Conservation (phyloP, 2,329 filamentous ascomycete species). For the Hypoxylon sp. region DNA sequence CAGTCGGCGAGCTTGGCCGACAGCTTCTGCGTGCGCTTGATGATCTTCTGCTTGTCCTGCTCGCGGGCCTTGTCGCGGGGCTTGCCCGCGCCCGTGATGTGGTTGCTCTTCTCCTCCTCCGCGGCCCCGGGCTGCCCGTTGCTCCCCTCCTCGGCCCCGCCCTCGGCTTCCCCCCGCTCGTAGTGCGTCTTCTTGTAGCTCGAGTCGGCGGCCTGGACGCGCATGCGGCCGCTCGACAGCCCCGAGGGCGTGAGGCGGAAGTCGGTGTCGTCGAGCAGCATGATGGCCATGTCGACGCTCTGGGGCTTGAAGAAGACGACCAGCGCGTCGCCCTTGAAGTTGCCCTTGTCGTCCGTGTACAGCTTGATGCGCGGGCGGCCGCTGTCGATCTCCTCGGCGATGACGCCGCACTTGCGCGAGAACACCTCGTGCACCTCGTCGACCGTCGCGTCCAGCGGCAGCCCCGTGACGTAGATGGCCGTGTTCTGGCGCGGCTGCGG, state of each 20-base stretch:
- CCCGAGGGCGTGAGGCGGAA: slow-evolving; percentile 74
- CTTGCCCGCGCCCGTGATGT: slow-evolving; percentile 58
- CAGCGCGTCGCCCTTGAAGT: slow-evolving; percentile 93
- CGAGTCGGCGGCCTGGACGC: slow-evolving; percentile 85
- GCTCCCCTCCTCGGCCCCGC: slow-evolving; percentile 19
- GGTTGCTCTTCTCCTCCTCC: slow-evolving; percentile 42
- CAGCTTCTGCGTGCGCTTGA: slow-evolving; percentile 89
- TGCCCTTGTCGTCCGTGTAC: slow-evolving; percentile 83
- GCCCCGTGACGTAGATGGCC: slow-evolving; percentile 89
- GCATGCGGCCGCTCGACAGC: slow-evolving; percentile 74
- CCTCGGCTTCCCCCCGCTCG: slow-evolving; percentile 54
- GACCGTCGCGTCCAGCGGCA: slow-evolving; percentile 82
- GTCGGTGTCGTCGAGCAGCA: slow-evolving; percentile 83
- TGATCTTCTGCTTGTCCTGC: slow-evolving; percentile 88
- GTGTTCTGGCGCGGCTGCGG: slow-evolving; percentile 77
- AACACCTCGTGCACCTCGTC: slow-evolving; percentile 88
- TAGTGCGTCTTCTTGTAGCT: slow-evolving; percentile 93
- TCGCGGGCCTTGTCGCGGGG: slow-evolving; percentile 63
- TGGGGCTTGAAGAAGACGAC: slow-evolving; percentile 96
- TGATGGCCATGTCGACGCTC: slow-evolving; percentile 87
- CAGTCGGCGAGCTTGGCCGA: slow-evolving; percentile 94
- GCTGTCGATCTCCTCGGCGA: slow-evolving; percentile 93
- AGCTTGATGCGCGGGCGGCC: slow-evolving; percentile 91
- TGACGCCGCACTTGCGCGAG: slow-evolving; percentile 85
- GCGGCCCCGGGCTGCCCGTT: not conserved